Evolutionary conservation across 2,329 filamentous ascomycete genomes (phyloP).

Genomic region (Epichloe gansuensis): DNA sequence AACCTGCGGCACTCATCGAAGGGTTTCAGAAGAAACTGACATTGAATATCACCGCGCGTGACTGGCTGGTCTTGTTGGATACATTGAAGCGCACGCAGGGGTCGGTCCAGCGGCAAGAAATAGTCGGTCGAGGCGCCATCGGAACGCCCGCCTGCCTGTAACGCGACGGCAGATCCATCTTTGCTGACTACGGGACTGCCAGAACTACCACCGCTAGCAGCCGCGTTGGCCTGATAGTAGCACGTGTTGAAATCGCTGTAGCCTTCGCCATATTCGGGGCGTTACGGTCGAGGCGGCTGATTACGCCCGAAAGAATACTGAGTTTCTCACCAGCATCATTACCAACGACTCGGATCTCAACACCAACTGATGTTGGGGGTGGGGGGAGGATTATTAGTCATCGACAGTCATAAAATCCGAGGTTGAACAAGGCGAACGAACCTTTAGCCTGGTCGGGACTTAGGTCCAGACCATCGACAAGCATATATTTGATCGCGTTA

Average conservation of each 20-base stretch:
- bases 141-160: slow-evolving; percentile 86
- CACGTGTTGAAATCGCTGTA: slow-evolving; percentile 95
- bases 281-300: slow-evolving; percentile 89
- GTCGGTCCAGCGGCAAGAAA: slow-evolving; percentile 86
- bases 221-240: slow-evolving; percentile 96
- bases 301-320: slow-evolving; percentile 93
- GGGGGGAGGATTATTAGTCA: slow-evolving; percentile 9
- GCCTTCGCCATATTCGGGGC: slow-evolving; percentile 96
- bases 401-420: neutral
- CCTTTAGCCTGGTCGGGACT: slow-evolving; percentile 73
- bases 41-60: slow-evolving; percentile 92
- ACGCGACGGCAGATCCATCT: slow-evolving; percentile 78
- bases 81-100: slow-evolving; percentile 73
- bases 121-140: slow-evolving; percentile 97
- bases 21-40: slow-evolving; percentile 90
- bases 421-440: slow-evolving; percentile 16
- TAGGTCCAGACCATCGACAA: slow-evolving; percentile 65
- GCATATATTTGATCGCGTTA: slow-evolving; percentile 94
- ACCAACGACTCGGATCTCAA: slow-evolving; percentile 92
- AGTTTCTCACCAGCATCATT: slow-evolving; percentile 98
- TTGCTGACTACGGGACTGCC: slow-evolving; percentile 96
- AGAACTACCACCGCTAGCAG: slow-evolving; percentile 94
- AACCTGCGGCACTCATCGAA: slow-evolving; percentile 93
- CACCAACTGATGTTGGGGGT: slow-evolving; percentile 53
- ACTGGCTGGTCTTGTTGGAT: slow-evolving; percentile 66